These are phyloP conservation scores for Dicorynia guianensis DNA, from an alignment of 306 rosid species.

Conservation along the genomic window DNA sequence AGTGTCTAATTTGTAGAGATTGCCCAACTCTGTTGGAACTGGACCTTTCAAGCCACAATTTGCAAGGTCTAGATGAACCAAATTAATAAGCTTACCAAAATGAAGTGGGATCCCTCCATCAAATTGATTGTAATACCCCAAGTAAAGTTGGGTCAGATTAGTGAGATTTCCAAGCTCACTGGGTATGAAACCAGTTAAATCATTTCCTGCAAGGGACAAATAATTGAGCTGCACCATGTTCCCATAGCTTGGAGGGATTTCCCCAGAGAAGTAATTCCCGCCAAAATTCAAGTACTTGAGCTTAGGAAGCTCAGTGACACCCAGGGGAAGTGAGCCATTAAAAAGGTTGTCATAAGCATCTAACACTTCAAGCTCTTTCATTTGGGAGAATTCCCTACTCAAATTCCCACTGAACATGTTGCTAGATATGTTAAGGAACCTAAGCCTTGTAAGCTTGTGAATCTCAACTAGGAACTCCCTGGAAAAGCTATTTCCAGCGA, in stretches of 20 bases:
- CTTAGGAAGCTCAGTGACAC: slow-evolving; percentile 53
- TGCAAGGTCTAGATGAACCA: slow-evolving; percentile 81
- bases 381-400: slow-evolving; percentile 58
- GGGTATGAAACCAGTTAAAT: slow-evolving; percentile 77
- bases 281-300: slow-evolving; percentile 69
- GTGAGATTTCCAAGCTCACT: slow-evolving; percentile 72
- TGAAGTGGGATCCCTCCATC: slow-evolving; percentile 77
- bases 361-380: slow-evolving; percentile 54
- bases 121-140: slow-evolving; percentile 82
- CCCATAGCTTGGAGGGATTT: slow-evolving; percentile 74
- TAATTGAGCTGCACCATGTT: slow-evolving; percentile 57
- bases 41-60: slow-evolving; percentile 77
- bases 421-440: slow-evolving; percentile 77
- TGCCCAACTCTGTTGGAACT: slow-evolving; percentile 80
- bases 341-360: slow-evolving; percentile 84
- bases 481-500: slow-evolving; percentile 58
- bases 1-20: slow-evolving; percentile 69
- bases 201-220: slow-evolving; percentile 86
- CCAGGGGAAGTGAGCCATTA: slow-evolving; percentile 74
- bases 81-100: slow-evolving; percentile 66
- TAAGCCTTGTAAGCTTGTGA: slow-evolving; percentile 55
- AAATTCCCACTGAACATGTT: slow-evolving; percentile 71
- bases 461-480: slow-evolving; percentile 57
- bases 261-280: slow-evolving; percentile 77
- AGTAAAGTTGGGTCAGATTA: slow-evolving; percentile 58